phyloP scores from a whole-genome alignment of 192 early-diverging fungal genomes.

The Endogone sp. region DNA sequence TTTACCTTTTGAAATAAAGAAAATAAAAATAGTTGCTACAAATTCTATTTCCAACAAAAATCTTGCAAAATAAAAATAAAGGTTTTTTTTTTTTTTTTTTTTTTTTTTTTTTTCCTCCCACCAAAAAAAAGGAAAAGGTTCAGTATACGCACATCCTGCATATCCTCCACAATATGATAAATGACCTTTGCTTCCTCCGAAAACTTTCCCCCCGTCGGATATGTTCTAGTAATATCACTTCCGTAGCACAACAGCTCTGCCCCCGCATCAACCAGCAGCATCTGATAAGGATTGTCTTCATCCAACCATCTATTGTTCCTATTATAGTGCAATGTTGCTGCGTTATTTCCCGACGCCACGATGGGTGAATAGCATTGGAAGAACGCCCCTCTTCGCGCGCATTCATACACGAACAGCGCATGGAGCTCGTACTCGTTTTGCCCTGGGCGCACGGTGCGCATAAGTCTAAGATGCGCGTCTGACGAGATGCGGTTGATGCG shows the following conservation, averaged over 20 bases:
- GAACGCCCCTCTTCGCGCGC: constrained; percentile 57
- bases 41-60: too few relatives aligned
- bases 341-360: constrained; percentile 72
- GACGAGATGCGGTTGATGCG: constrained; percentile 69
- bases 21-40: too few relatives aligned
- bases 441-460: constrained; percentile 61
- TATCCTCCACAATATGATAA: constrained; percentile 78
- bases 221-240: constrained; percentile 87
- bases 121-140: too few relatives aligned
- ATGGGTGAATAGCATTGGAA: constrained; percentile 86
- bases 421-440: constrained; percentile 72
- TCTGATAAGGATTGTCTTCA: constrained; percentile 26
- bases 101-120: too few relatives aligned
- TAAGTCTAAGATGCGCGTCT: constrained; percentile 73
- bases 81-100: too few relatives aligned
- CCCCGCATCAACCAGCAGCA: constrained; percentile 87
- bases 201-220: constrained; percentile 77
- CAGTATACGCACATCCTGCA: constrained; percentile 75
- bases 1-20: too few relatives aligned
- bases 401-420: constrained; percentile 75
- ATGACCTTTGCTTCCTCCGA: constrained; percentile 63
- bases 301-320: constrained; percentile 63
- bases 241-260: constrained; percentile 79
- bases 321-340: constrained; percentile 80
- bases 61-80: too few relatives aligned